phyloP scores from a whole-genome alignment of 192 early-diverging fungal genomes.

The Allomyces macrogynus region DNA sequence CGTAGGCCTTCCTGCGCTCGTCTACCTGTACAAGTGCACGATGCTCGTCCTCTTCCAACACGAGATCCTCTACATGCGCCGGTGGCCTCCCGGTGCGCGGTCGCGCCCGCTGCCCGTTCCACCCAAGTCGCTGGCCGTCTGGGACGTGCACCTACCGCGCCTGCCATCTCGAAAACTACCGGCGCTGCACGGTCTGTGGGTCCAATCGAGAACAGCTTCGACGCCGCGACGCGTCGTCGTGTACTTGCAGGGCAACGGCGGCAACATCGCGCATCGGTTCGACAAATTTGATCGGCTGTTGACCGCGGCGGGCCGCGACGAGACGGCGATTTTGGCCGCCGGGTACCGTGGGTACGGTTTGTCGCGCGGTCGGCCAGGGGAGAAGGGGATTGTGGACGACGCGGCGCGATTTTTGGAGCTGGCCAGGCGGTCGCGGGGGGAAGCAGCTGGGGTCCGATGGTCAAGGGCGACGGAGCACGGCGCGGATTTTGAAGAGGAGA shows the following conservation, averaged over 20 bases:
- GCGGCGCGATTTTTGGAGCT: neutral
- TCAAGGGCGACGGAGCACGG: too few species aligned
- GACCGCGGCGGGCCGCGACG: neutral
- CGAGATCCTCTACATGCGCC: slow-evolving; percentile 21
- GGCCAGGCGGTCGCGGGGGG: neutral
- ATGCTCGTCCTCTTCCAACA: slow-evolving; percentile 18
- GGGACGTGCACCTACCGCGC: slow-evolving; percentile 3
- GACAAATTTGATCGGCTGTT: slow-evolving; percentile 10
- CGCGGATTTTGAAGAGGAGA: too few species aligned
- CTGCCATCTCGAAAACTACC: slow-evolving; percentile 1
- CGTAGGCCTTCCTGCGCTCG: slow-evolving; percentile 7
- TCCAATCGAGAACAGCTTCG: neutral
- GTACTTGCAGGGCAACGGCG: slow-evolving; percentile 25
- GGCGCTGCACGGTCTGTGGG: neutral
- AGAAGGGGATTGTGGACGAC: slow-evolving; percentile 13
- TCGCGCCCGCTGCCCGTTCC: slow-evolving; percentile 2
- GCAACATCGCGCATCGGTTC: slow-evolving; percentile 16
- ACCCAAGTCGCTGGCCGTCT: neutral
- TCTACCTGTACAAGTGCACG: slow-evolving; percentile 16
- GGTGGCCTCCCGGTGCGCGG: slow-evolving; percentile 14
- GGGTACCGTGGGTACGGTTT: slow-evolving; percentile 18
- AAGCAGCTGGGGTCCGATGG: neutral
- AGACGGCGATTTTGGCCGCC: slow-evolving; percentile 11
- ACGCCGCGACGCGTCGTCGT: slow-evolving; percentile 10
- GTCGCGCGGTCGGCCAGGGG: slow-evolving; percentile 12